A percentile compares a stretch with the other conserved stretches of the same genome.
Evolutionary conservation across 495 filamentous ascomycete genomes (phyloP).

Genomic region (Penicillium lagena): DNA sequence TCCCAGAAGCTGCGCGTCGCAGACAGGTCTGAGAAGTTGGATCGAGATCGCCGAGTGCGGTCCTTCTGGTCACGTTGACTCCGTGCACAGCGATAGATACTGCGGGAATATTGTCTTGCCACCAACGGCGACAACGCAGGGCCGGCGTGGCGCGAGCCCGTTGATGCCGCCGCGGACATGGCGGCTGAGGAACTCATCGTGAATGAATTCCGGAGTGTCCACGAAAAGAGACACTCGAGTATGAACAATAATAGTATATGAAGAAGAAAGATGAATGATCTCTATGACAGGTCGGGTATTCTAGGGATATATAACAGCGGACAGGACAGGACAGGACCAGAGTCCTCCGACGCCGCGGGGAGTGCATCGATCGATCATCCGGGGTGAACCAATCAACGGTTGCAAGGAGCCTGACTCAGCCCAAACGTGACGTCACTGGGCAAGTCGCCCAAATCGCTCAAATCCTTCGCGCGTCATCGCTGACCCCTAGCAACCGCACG

Average conservation of each 20-base stretch:
- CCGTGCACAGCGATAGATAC: slow-evolving; percentile 8
- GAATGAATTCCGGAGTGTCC: neutral
- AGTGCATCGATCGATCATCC: neutral
- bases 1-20: slow-evolving; percentile 13
- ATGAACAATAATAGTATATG: neutral
- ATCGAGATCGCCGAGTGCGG: slow-evolving; percentile 5
- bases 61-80: slow-evolving; percentile 8
- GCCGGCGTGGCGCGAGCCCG: slow-evolving; percentile 2
- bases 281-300: too few species aligned
- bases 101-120: slow-evolving; percentile 3
- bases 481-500: neutral
- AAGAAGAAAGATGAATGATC: neutral
- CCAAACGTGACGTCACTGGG: neutral
- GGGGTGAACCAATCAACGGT: slow-evolving; percentile 8
- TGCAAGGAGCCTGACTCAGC: too few species aligned
- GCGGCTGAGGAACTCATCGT: slow-evolving; percentile 15
- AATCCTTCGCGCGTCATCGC: neutral
- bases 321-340: slow-evolving; percentile 10
- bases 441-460: neutral
- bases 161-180: slow-evolving; percentile 4
- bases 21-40: slow-evolving; percentile 7
- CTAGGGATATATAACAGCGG: too few species aligned
- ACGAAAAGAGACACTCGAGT: neutral
- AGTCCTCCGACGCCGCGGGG: slow-evolving; percentile 6
- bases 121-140: slow-evolving; percentile 9